These are phyloP conservation scores for Penicillium steckii DNA, from an alignment of 495 filamentous ascomycete genomes.

Conservation along the genomic window DNA sequence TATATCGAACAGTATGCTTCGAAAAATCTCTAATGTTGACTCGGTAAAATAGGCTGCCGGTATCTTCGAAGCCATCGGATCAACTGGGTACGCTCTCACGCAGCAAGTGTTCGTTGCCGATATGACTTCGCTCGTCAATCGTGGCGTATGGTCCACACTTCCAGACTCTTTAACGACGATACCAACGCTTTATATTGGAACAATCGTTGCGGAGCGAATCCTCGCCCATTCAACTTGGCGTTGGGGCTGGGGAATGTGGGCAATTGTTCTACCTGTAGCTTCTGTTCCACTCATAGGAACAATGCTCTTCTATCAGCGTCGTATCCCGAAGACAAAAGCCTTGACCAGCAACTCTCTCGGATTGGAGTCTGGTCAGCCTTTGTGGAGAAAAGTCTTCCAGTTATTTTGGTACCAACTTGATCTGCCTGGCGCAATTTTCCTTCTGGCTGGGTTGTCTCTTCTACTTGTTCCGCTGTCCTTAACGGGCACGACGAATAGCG, in stretches of 20 bases:
- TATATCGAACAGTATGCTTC: too few relatives aligned
- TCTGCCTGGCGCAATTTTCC: constrained; percentile 16
- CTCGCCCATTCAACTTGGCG: constrained; percentile 21
- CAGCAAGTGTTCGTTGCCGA: constrained; percentile 30
- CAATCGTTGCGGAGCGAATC: constrained; percentile 20
- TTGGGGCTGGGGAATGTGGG: constrained; percentile 32
- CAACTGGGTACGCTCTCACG: constrained; percentile 25
- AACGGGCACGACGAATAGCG: constrained; percentile 20
- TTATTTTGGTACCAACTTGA: constrained; percentile 24
- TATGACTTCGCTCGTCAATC: constrained; percentile 26
- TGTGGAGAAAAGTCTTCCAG: constrained; percentile 14
- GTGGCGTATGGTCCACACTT: constrained; percentile 27
- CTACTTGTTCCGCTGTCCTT: constrained; percentile 23
- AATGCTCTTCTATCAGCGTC: constrained; percentile 23
- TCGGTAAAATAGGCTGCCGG: constrained; percentile 22
- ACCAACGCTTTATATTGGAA: constrained; percentile 23
- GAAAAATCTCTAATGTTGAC: too few relatives aligned
- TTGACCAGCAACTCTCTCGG: background rate
- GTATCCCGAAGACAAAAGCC: constrained; percentile 1
- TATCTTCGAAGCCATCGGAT: constrained; percentile 28
- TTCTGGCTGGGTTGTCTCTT: constrained; percentile 21
- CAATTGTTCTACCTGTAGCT: constrained; percentile 20
- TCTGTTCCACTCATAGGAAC: constrained; percentile 19
- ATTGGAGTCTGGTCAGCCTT: constrained; percentile 2
- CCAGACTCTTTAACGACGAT: constrained; percentile 24